These are phyloP conservation scores for Starmerella scarabaei DNA, from an alignment of 805 yeast species.

Conservation along the genomic window DNA sequence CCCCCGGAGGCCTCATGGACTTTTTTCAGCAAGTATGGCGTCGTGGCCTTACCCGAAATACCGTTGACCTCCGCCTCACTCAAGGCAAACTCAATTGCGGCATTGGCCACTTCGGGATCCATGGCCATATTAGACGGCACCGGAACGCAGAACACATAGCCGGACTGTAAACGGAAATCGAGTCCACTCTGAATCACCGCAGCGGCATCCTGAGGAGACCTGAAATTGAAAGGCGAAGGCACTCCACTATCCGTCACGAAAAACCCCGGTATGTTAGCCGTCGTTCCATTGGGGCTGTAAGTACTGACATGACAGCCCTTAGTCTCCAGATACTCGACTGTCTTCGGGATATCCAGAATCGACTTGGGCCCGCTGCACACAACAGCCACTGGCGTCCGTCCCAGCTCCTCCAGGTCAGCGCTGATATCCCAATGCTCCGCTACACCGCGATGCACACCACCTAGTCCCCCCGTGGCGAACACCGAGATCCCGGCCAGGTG, in stretches of 20 bases:
- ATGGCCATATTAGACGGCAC: slow-evolving; percentile 58
- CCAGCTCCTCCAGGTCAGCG: slow-evolving; percentile 77
- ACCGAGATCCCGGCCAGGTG: slow-evolving; percentile 63
- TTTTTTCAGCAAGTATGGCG: slow-evolving; percentile 60
- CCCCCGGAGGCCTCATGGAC: slow-evolving; percentile 63
- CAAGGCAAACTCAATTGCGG: slow-evolving; percentile 47
- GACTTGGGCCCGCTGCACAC: slow-evolving; percentile 88
- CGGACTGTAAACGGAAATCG: slow-evolving; percentile 44
- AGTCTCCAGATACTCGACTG: slow-evolving; percentile 78
- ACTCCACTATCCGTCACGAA: slow-evolving; percentile 67
- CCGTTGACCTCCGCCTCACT: slow-evolving; percentile 40
- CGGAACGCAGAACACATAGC: slow-evolving; percentile 69
- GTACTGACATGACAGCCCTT: slow-evolving; percentile 83
- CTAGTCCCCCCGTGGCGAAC: slow-evolving; percentile 88
- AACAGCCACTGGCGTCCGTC: slow-evolving; percentile 74
- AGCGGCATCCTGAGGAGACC: slow-evolving; percentile 48
- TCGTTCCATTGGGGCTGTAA: slow-evolving; percentile 37
- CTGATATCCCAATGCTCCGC: slow-evolving; percentile 65
- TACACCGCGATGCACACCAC: slow-evolving; percentile 79
- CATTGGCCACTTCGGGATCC: slow-evolving; percentile 38
- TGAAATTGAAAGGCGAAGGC: slow-evolving; percentile 51
- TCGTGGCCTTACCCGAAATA: slow-evolving; percentile 57
- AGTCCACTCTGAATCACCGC: slow-evolving; percentile 37
- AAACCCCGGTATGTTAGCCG: slow-evolving; percentile 57
- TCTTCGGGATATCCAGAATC: slow-evolving; percentile 63